Percentiles rank a stretch among this genome's conserved stretches.
phyloP scores from a whole-genome alignment of 495 filamentous ascomycete species.

The Neurospora intermedia region DNA sequence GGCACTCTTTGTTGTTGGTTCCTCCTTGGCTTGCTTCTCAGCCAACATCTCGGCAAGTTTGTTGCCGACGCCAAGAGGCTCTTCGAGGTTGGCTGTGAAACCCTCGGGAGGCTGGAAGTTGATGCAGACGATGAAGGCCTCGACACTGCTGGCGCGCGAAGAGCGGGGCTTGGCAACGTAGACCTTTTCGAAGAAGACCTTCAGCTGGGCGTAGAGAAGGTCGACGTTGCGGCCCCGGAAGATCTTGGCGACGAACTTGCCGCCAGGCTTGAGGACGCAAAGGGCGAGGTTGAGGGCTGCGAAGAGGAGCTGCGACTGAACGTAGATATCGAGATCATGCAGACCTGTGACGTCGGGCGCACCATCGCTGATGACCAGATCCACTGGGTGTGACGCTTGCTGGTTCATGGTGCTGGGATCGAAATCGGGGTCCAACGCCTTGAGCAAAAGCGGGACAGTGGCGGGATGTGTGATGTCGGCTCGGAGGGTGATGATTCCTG shows the following conservation, averaged over 20 bases:
- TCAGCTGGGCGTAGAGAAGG: constrained; percentile 81
- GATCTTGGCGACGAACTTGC: constrained; percentile 96
- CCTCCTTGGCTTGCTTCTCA: constrained; percentile 3
- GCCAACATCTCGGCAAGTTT: constrained; percentile 34
- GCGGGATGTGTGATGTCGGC: constrained; percentile 97
- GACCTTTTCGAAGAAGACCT: constrained; percentile 78
- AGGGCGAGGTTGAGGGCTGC: constrained; percentile 86
- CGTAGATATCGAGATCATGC: constrained; percentile 95
- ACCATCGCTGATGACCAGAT: constrained; percentile 88
- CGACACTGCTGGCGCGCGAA: constrained; percentile 85
- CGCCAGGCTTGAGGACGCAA: constrained; percentile 82
- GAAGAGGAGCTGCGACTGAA: constrained; percentile 90
- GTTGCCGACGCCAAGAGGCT: constrained; percentile 50
- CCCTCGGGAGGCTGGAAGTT: constrained; percentile 59
- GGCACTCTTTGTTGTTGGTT: background rate
- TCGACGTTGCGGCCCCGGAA: constrained; percentile 91
- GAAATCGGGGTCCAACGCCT: constrained; percentile 69
- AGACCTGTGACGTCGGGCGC: constrained; percentile 94
- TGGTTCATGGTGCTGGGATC: constrained; percentile 40
- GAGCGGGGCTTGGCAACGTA: constrained; percentile 87
- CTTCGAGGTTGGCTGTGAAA: constrained; percentile 56
- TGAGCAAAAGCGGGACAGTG: constrained; percentile 78
- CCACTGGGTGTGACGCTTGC: constrained; percentile 58
- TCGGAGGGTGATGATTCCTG: constrained; percentile 81
- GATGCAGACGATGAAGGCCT: constrained; percentile 92